Base-by-base conservation (phyloP, 2,329 filamentous ascomycete species). In the Aspergillus sp. region DNA sequence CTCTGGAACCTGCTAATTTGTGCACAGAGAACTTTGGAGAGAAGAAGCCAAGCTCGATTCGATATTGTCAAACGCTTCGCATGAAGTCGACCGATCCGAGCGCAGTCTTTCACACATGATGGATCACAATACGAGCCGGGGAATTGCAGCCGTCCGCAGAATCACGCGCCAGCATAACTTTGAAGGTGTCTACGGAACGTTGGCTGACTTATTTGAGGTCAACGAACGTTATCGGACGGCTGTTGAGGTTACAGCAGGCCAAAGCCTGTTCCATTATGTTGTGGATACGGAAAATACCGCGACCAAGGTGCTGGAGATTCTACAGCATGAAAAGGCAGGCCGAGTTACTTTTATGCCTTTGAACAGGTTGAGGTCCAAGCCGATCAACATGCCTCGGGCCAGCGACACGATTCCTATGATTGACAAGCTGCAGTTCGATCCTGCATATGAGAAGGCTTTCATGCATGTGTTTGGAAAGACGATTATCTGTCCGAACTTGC, bases 401-500 rank as follows among this genome's bases (percentile, higher is more conserved):
- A 86, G 83, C 53, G 91, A 97, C 66, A 91, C 89, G 2, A 81
- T 95, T 33, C 88, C 89, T 1, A 80, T 98, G 57, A 75, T 96
- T 47, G 85, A 82, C 60, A 95, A 94, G 68, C 79, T 97, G 50
- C 78, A 81, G 42, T 98, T 84, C 60, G 85, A 96, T 44, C 61
- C 76, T 1, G 75, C 73, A 51, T 96, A 84, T 57, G 88, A 94
- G 48, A 85, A 81, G 57, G 93, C 93, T 0, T 93, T 98, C 65
- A 83, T 87, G 61, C 90, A 96, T 63, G 88, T 98, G 0, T 98
- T 98, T 68, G 93, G 90, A 41, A 94, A 88, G 67, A 93, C 88
- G 0, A 88, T 98, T 44, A 85, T 98, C 47, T 97, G 93, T 56
- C 90, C 91, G 2, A 94, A 88, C 56, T 73, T 98, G 52, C 81